phyloP scores from a whole-genome alignment of 108 stramenopile genomes.

The Mediolabrus comicus region DNA sequence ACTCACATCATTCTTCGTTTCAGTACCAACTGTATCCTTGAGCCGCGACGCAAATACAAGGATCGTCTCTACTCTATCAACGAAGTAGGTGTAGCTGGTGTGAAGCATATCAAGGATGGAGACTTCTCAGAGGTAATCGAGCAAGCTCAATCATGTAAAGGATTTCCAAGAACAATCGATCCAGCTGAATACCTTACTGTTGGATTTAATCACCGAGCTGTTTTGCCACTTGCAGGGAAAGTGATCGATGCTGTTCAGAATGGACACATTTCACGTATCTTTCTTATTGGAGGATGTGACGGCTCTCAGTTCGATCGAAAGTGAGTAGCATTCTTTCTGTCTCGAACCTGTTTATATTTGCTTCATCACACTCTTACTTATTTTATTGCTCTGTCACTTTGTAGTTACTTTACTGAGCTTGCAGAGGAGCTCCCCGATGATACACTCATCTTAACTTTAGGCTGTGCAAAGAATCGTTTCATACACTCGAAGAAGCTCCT shows the following conservation, averaged over 20 bases:
- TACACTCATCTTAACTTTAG: constrained; percentile 72
- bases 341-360: background rate
- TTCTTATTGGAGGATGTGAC: constrained; percentile 88
- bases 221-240: constrained; percentile 69
- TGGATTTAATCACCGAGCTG: constrained; percentile 83
- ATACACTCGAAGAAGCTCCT: constrained; percentile 57
- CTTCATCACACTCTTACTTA: background rate
- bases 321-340: constrained; percentile 7
- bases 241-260: constrained; percentile 68
- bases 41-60: constrained; percentile 72
- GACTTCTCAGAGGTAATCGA: constrained; percentile 77
- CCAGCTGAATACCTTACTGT: constrained; percentile 63
- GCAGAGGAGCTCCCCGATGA: constrained; percentile 73
- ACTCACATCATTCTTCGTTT: constrained; percentile 7
- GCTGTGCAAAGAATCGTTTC: constrained; percentile 85
- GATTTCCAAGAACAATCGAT: constrained; percentile 62
- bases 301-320: constrained; percentile 76
- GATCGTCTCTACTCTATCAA: constrained; percentile 77
- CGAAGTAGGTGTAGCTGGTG: constrained; percentile 71
- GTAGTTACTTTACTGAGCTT: constrained; percentile 72
- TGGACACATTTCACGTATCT: constrained; percentile 67
- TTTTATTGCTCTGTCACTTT: background rate
- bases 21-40: constrained; percentile 78
- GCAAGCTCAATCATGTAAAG: constrained; percentile 61
- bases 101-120: constrained; percentile 65